phyloP scores from a whole-genome alignment of 2,329 filamentous ascomycete species.

The Lasiodiplodia theobromae region DNA sequence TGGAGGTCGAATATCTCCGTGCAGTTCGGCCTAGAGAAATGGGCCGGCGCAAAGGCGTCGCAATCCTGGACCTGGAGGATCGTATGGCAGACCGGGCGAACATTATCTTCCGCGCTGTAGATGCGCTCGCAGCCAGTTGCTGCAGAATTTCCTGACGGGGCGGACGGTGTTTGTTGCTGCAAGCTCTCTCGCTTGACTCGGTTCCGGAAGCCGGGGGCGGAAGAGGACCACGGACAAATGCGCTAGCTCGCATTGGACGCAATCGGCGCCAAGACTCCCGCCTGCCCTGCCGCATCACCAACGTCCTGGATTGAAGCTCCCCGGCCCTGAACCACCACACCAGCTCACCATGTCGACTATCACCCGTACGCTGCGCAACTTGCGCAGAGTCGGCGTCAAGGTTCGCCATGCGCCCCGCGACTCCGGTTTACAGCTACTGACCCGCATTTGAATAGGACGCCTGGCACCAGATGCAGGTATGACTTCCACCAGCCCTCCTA shows the following conservation, averaged over 20 bases:
- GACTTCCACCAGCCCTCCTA: slow-evolving; percentile 45
- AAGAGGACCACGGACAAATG: slow-evolving; percentile 12
- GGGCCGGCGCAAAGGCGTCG: slow-evolving; percentile 30
- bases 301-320: slow-evolving; percentile 19
- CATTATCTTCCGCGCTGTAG: slow-evolving; percentile 17
- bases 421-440: slow-evolving; percentile 38
- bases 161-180: slow-evolving; percentile 8
- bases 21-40: slow-evolving; percentile 34
- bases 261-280: slow-evolving; percentile 22
- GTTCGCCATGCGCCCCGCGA: slow-evolving; percentile 55
- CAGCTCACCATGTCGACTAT: slow-evolving; percentile 83
- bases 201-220: slow-evolving; percentile 1
- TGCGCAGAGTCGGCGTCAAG: slow-evolving; percentile 88
- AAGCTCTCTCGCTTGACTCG: slow-evolving; percentile 5
- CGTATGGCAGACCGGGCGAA: slow-evolving; percentile 22
- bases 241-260: slow-evolving; percentile 12
- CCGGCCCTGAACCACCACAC: slow-evolving; percentile 1
- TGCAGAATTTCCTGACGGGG: background rate
- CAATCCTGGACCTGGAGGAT: slow-evolving; percentile 6
- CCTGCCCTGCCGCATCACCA: slow-evolving; percentile 17
- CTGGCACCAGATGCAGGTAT: slow-evolving; percentile 90
- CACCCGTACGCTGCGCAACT: slow-evolving; percentile 82
- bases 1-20: slow-evolving; percentile 45
- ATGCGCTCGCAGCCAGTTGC: slow-evolving; percentile 6
- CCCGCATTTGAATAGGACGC: slow-evolving; percentile 71